A percentile compares a stretch with the other conserved stretches of the same genome.
Evolutionary conservation across 2,329 filamentous ascomycete genomes (phyloP).

Genomic region (Ophiostoma triangulosporum): DNA sequence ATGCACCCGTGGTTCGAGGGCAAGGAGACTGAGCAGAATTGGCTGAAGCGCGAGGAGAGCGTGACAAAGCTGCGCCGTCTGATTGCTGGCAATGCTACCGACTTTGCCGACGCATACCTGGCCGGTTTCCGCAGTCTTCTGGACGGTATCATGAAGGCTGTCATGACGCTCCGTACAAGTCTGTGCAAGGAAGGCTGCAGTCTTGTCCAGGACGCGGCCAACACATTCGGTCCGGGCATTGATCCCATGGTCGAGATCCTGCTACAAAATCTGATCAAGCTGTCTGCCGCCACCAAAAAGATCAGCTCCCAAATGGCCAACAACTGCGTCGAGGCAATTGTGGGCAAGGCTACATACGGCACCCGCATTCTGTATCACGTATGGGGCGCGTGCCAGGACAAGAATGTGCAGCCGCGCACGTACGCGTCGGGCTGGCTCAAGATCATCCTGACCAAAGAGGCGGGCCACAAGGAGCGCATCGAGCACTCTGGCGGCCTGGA

Average conservation of each 20-base stretch:
- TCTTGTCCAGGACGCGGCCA: slow-evolving; percentile 73
- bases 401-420: slow-evolving; percentile 75
- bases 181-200: slow-evolving; percentile 76
- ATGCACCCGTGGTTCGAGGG: slow-evolving; percentile 79
- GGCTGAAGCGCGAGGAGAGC: slow-evolving; percentile 74
- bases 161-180: slow-evolving; percentile 76
- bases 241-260: slow-evolving; percentile 85
- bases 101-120: slow-evolving; percentile 61
- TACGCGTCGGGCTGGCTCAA: slow-evolving; percentile 75
- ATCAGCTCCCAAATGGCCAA: slow-evolving; percentile 80
- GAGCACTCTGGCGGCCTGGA: slow-evolving; percentile 79
- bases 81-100: slow-evolving; percentile 68
- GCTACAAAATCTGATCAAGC: slow-evolving; percentile 78
- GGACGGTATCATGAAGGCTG: slow-evolving; percentile 78
- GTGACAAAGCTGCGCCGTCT: slow-evolving; percentile 63
- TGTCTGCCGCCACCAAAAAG: slow-evolving; percentile 82
- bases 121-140: slow-evolving; percentile 57
- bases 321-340: slow-evolving; percentile 63
- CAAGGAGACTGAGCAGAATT: slow-evolving; percentile 81
- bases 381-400: slow-evolving; percentile 71
- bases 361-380: slow-evolving; percentile 75
- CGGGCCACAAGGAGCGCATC: slow-evolving; percentile 64
- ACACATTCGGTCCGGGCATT: slow-evolving; percentile 60
- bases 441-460: slow-evolving; percentile 65
- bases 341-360: slow-evolving; percentile 68